Evolutionary conservation across 495 filamentous ascomycete genomes (phyloP).

Genomic region (Aspergillus affinis): DNA sequence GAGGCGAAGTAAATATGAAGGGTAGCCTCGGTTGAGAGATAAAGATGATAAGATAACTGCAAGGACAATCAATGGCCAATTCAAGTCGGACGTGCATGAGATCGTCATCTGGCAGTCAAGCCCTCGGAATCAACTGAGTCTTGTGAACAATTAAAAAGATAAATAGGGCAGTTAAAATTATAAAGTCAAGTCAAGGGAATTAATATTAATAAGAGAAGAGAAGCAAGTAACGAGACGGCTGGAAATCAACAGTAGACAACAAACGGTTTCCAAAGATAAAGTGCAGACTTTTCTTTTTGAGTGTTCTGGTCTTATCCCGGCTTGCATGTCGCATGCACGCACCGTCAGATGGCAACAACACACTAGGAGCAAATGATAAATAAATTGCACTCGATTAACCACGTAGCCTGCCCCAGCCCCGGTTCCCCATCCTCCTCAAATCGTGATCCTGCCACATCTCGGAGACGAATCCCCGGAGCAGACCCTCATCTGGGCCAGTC

Average conservation of each 20-base stretch:
- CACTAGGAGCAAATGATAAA: background rate
- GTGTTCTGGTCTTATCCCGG: background rate
- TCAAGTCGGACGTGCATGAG: conserved; percentile 1
- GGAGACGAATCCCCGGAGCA: background rate
- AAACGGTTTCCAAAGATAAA: background rate
- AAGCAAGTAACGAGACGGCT: background rate
- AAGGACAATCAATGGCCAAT: conserved; percentile 1
- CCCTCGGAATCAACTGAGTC: background rate
- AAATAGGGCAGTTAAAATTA: no score
- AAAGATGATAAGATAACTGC: conserved; percentile 9
- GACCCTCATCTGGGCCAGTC: background rate
- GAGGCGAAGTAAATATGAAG: background rate
- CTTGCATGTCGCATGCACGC: background rate
- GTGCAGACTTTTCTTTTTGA: background rate
- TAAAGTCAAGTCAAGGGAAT: no score
- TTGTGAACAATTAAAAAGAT: conserved; percentile 1
- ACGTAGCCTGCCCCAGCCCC: background rate
- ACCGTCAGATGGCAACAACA: background rate
- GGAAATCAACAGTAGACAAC: background rate
- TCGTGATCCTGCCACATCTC: background rate
- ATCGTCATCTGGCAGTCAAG: background rate
- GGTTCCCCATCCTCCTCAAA: background rate
- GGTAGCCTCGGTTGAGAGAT: conserved; percentile 1
- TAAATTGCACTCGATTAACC: background rate
- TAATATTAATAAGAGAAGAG: background rate